phyloP scores from a whole-genome alignment of 2,329 filamentous ascomycete genomes.

The Beauveria medogensis region DNA sequence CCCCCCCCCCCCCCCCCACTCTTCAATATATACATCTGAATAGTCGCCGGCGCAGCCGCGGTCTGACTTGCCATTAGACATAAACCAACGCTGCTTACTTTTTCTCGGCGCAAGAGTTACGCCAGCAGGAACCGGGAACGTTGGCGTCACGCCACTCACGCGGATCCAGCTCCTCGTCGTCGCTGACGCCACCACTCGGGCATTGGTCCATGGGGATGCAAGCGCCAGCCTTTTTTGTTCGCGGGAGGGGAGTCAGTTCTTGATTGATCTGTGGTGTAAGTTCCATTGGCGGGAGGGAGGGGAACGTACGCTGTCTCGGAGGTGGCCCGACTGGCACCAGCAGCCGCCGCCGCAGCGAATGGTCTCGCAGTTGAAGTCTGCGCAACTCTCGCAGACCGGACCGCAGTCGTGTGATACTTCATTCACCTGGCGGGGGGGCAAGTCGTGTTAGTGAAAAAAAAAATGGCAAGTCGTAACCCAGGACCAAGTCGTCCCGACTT shows the following conservation, averaged over 20 bases:
- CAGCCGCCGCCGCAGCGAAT: background rate
- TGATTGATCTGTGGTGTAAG: too few species aligned
- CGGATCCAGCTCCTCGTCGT: background rate
- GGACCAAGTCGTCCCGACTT: too few species aligned
- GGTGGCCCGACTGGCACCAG: background rate
- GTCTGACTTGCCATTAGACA: too few species aligned
- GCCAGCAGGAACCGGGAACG: background rate
- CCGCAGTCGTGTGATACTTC: slow-evolving; percentile 4
- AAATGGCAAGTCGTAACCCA: background rate
- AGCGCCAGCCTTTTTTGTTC: background rate
- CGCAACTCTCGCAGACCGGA: background rate
- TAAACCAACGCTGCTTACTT: too few species aligned
- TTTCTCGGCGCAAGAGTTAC: background rate
- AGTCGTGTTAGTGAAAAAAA: background rate
- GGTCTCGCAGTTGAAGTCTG: background rate
- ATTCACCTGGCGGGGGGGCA: background rate
- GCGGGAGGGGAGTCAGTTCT: background rate
- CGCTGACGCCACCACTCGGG: too few species aligned
- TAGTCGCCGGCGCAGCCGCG: too few species aligned
- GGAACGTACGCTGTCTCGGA: background rate
- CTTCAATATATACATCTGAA: too few species aligned
- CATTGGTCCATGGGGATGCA: background rate
- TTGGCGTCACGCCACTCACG: background rate
- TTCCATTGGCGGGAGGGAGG: too few species aligned
- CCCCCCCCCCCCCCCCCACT: background rate